These are phyloP conservation scores for Melaleuca alternifolia DNA, from an alignment of 345 rosid genomes.

Conservation along the genomic window DNA sequence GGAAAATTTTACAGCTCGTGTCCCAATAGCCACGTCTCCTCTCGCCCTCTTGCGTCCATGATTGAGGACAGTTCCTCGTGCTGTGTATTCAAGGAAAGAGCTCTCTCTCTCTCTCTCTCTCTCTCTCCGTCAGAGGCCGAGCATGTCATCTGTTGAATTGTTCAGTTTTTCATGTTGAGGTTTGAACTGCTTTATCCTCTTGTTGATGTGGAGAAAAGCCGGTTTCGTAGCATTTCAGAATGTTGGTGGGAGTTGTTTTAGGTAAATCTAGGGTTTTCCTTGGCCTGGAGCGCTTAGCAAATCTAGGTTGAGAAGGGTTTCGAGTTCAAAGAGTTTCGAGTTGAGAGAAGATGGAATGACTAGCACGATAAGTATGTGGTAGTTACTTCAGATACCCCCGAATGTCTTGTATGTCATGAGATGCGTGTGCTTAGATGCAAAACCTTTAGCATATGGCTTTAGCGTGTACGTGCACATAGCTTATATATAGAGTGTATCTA, in stretches of 20 bases:
- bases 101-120: neutral
- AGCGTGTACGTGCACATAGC: neutral
- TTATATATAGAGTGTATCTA: accelerated
- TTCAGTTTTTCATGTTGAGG: neutral
- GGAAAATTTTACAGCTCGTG: neutral
- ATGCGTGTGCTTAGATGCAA: neutral
- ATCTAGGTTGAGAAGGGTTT: neutral
- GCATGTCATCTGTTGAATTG: neutral
- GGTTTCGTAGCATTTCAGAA: neutral
- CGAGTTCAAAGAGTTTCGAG: accelerated
- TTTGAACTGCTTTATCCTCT: neutral
- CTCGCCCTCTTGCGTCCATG: neutral
- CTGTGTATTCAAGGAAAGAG: neutral
- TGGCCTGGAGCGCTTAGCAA: neutral
- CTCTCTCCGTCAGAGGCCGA: neutral
- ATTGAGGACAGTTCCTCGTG: neutral
- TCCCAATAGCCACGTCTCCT: neutral
- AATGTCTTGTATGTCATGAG: neutral
- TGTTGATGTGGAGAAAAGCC: neutral
- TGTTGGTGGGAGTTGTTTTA: neutral
- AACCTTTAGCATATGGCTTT: too few relatives aligned
- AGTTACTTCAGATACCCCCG: accelerated
- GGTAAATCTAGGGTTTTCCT: neutral
- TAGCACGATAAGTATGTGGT: neutral
- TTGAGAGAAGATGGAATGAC: neutral